Percentiles rank a stretch among this genome's conserved stretches.
Conservation (phyloP, 2,329 filamentous ascomycete species). For the Xylaria sp. region DNA sequence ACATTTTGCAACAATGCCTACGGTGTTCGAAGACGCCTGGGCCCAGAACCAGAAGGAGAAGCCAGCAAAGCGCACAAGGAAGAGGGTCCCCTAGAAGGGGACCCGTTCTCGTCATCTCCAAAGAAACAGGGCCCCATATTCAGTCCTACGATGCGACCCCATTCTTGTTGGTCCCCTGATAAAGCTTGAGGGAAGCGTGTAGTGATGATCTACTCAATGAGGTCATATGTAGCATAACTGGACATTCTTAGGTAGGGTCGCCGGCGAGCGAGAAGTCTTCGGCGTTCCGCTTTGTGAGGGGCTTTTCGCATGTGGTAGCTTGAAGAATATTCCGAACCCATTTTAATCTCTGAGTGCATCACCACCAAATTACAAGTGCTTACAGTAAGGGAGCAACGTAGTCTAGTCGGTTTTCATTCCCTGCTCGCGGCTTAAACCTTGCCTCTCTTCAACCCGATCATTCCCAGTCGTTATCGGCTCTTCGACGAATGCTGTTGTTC, state of each 20-base stretch:
- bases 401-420: background rate
- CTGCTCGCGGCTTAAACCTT: background rate
- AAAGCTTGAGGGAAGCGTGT: constrained; percentile 1
- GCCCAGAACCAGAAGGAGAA: constrained; percentile 48
- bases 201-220: background rate
- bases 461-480: background rate
- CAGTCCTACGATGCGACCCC: background rate
- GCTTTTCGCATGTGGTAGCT: background rate
- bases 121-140: background rate
- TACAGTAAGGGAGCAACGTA: background rate
- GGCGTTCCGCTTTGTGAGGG: constrained; percentile 13
- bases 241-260: background rate
- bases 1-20: constrained; percentile 68
- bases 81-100: constrained; percentile 31
- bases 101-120: background rate
- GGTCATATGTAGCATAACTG: constrained; percentile 2
- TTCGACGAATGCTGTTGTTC: background rate
- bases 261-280: constrained; percentile 5
- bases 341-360: constrained; percentile 15
- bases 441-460: background rate
- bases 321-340: background rate
- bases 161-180: constrained; percentile 1
- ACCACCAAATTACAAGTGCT: background rate
- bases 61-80: constrained; percentile 30
- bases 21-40: constrained; percentile 79